Base-by-base conservation (phyloP, 2,329 filamentous ascomycete genomes). In the Ustulina deusta region DNA sequence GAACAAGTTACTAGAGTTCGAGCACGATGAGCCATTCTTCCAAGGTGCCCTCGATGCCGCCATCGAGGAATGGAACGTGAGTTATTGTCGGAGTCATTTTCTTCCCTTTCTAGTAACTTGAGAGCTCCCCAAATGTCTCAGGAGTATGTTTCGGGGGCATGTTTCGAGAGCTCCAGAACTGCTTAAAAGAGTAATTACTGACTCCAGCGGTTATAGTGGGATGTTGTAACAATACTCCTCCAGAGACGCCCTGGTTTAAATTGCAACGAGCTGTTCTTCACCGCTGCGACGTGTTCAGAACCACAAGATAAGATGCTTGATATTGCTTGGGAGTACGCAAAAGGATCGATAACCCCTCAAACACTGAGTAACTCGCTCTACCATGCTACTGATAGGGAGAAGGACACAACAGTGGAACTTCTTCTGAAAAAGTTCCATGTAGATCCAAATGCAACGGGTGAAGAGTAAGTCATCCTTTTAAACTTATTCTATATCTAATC, bases 341-440 rank as follows among this genome's bases (percentile, higher is more conserved):
- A 75, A 11, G 78, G 79, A 0, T 71, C 64, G 0, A 79, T 83
- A 7, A 78, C 75, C 0, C 38, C 72, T 1, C 72, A 79, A 32
- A 77, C 69, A 0, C 69, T 82, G 6, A 76, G 79, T 40, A 36
- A 77, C 0, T 78, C 79, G 1, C 70, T 83, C 2, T 83, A 82
- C 25, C 66, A 80, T 17, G 80, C 81, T 0, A 81, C 81, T 0
- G 81, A 83, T 46, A 71, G 68, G 38, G 79, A 83, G 66, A 81
- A 81, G 29, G 71, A 71, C 9, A 74, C 73, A 0, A 81, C 79
- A 0, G 80, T 83, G 1, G 74, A 78, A 51, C 20, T 82, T 2
- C 72, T 83, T 0, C 44, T 83, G 13, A 72, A 74, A 10, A 72
- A 73, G 9, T 82, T 79, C 46, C 72, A 74, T 11, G 81, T 79